These are phyloP conservation scores for Stemphylium beticola DNA, from an alignment of 2,329 filamentous ascomycete genomes.

Conservation along the genomic window DNA sequence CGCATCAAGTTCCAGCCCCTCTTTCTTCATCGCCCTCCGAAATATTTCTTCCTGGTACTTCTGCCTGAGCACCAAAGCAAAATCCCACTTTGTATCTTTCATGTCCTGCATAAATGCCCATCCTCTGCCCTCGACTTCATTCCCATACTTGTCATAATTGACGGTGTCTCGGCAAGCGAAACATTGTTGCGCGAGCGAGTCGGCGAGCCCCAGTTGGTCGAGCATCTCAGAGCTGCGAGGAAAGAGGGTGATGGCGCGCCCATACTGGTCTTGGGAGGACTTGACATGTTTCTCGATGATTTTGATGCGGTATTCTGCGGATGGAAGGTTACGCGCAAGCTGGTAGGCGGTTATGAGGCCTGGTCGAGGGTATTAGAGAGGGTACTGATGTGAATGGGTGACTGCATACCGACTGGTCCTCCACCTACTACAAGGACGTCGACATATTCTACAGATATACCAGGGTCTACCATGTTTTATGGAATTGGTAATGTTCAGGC, in stretches of 20 bases:
- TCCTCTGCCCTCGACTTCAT: constrained; percentile 54
- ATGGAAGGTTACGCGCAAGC: constrained; percentile 52
- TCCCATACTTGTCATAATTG: constrained; percentile 56
- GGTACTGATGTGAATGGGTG: neutral
- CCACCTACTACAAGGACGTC: constrained; percentile 43
- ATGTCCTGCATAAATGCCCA: constrained; percentile 63
- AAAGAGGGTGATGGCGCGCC: constrained; percentile 62
- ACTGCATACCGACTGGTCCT: constrained; percentile 53
- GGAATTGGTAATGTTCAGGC: neutral
- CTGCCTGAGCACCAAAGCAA: constrained; percentile 61
- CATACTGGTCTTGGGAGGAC: constrained; percentile 58
- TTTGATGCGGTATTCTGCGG: constrained; percentile 49
- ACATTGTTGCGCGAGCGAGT: constrained; percentile 59
- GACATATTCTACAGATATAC: constrained; percentile 17
- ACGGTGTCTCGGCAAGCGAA: constrained; percentile 60
- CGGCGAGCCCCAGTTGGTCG: constrained; percentile 58
- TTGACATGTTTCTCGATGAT: constrained; percentile 60
- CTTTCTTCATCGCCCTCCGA: constrained; percentile 48
- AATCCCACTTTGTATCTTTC: constrained; percentile 59
- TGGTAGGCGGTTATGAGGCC: constrained; percentile 53
- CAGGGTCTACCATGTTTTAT: constrained; percentile 14
- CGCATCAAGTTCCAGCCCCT: constrained; percentile 47
- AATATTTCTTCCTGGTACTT: constrained; percentile 63
- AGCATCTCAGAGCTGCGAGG: constrained; percentile 60
- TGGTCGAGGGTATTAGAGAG: neutral